Conservation (phyloP, 2,329 filamentous ascomycete genomes). For the Elsinoe australis region DNA sequence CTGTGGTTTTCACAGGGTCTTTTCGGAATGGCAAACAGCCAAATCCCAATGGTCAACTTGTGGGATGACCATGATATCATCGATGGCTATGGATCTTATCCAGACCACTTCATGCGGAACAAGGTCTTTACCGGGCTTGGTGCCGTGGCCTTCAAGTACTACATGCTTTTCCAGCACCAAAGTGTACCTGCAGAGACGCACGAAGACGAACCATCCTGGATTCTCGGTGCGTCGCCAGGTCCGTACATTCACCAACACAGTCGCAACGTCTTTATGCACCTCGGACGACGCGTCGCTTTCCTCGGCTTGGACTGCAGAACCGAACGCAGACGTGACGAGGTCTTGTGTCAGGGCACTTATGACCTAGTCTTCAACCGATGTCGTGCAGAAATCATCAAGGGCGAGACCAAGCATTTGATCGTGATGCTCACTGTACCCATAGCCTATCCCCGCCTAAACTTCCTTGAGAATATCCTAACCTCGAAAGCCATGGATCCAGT, state of each 20-base stretch:
- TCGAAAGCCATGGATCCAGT: constrained; percentile 80
- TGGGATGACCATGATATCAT: constrained; percentile 78
- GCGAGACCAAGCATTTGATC: constrained; percentile 80
- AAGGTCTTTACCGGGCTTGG: constrained; percentile 86
- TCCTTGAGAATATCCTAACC: constrained; percentile 63
- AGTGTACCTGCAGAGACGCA: constrained; percentile 75
- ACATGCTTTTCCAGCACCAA: constrained; percentile 97
- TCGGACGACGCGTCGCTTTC: constrained; percentile 72
- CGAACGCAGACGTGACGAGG: constrained; percentile 75
- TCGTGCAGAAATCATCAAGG: constrained; percentile 71
- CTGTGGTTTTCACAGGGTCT: constrained; percentile 96
- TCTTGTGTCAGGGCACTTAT: constrained; percentile 74
- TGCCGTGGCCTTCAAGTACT: constrained; percentile 93
- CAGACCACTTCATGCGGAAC: constrained; percentile 82
- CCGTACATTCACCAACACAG: constrained; percentile 86
- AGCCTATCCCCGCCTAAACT: constrained; percentile 42
- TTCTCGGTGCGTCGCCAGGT: constrained; percentile 69
- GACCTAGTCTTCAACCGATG: constrained; percentile 80
- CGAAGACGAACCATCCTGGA: constrained; percentile 80
- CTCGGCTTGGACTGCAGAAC: constrained; percentile 86
- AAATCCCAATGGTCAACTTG: constrained; percentile 98
- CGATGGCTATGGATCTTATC: constrained; percentile 82
- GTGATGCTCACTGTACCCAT: constrained; percentile 70
- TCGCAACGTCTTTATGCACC: constrained; percentile 73
- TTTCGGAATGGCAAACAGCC: constrained; percentile 83